Evolutionary conservation across 2,329 filamentous ascomycete species (phyloP).

Genomic region (Aspergillus nomiae): DNA sequence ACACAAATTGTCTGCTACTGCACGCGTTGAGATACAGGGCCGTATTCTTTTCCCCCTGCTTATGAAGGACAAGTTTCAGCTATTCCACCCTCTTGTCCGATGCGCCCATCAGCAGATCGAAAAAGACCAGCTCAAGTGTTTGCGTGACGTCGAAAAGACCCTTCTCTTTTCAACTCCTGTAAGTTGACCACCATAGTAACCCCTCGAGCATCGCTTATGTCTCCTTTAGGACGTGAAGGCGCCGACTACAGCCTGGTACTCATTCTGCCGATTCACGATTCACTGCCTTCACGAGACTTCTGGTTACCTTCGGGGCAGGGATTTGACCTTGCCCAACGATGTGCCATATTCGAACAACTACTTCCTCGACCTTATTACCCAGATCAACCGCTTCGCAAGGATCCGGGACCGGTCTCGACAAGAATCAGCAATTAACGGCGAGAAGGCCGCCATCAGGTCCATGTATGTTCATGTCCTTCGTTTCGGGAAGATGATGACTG

Average conservation of each 20-base stretch:
- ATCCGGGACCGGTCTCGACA: constrained; percentile 70
- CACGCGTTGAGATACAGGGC: constrained; percentile 76
- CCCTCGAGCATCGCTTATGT: constrained; percentile 65
- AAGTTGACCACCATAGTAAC: constrained; percentile 66
- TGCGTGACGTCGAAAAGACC: constrained; percentile 92
- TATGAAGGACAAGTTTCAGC: constrained; percentile 69
- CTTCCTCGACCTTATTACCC: constrained; percentile 93
- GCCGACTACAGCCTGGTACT: constrained; percentile 71
- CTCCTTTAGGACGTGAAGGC: constrained; percentile 40
- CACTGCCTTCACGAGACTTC: constrained; percentile 88
- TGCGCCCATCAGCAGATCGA: constrained; percentile 78
- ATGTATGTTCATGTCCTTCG: not conserved
- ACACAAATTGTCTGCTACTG: constrained; percentile 66
- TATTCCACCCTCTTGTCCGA: constrained; percentile 77
- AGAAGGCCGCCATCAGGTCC: constrained; percentile 56
- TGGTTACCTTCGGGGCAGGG: constrained; percentile 79
- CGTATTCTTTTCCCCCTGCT: constrained; percentile 78
- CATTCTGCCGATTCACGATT: constrained; percentile 88
- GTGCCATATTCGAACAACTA: constrained; percentile 94
- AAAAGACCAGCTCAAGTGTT: constrained; percentile 82
- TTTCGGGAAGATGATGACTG: constrained; percentile 11
- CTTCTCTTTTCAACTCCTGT: constrained; percentile 89
- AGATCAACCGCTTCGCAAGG: constrained; percentile 86
- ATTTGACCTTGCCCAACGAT: constrained; percentile 81
- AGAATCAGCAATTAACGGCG: constrained; percentile 9